phyloP scores from a whole-genome alignment of 2,329 filamentous ascomycete species.

The Botrytis medusae region DNA sequence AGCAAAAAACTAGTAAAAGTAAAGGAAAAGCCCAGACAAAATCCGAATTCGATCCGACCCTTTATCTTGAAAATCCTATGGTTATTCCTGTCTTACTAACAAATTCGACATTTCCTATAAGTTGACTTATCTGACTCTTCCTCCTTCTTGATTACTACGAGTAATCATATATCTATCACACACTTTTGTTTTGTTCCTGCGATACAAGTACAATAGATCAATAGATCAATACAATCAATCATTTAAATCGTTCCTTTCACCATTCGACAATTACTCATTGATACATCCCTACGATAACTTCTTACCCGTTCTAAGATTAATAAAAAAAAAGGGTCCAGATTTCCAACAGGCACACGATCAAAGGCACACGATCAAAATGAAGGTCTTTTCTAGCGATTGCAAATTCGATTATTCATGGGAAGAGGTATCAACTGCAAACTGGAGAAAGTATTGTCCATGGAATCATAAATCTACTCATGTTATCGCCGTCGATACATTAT shows the following conservation, averaged over 20 bases:
- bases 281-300: not conserved
- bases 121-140: not conserved
- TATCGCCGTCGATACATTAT: conserved; percentile 89
- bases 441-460: conserved; percentile 98
- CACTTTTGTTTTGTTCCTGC: not conserved
- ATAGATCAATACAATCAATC: not conserved
- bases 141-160: not conserved
- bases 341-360: not conserved
- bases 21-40: not conserved
- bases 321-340: conserved; percentile 2
- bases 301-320: not conserved
- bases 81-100: not conserved
- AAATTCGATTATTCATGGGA: conserved; percentile 99
- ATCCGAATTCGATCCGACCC: not conserved
- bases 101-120: not conserved
- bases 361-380: conserved; percentile 60
- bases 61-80: not conserved
- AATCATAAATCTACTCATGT: conserved; percentile 99
- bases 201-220: not conserved
- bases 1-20: not conserved
- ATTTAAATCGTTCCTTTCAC: not conserved
- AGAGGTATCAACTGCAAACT: conserved; percentile 95
- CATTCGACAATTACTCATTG: not conserved
- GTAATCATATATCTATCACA: not conserved
- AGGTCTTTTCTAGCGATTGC: conserved; percentile 87